These are phyloP conservation scores for Trichosporon asahii DNA, from an alignment of 1,284 basidiomycete genomes.

Conservation along the genomic window DNA sequence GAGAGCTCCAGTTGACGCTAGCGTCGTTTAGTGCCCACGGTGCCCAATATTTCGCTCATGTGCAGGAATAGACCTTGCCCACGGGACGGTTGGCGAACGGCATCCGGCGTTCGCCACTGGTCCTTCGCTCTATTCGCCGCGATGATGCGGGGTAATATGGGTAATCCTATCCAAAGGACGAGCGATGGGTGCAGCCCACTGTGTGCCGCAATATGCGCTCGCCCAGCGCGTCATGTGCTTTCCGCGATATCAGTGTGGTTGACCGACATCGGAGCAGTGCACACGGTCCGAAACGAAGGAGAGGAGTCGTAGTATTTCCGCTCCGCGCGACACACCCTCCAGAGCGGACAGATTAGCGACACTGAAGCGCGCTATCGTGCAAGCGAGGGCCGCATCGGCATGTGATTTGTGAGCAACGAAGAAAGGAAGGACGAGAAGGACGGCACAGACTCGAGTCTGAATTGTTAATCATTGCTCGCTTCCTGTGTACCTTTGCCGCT, in stretches of 20 bases:
- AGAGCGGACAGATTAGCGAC: neutral
- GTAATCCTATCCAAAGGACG: no score
- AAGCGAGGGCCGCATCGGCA: no score
- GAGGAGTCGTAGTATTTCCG: neutral
- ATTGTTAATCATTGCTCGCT: neutral
- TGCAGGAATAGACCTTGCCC: neutral
- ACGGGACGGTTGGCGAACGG: neutral
- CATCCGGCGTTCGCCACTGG: neutral
- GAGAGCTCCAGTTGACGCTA: neutral
- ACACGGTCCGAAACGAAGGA: neutral
- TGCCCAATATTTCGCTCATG: neutral
- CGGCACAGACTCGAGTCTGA: neutral
- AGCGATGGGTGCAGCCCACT: neutral
- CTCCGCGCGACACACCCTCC: neutral
- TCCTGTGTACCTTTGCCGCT: neutral
- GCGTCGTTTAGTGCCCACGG: neutral
- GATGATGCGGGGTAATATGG: neutral
- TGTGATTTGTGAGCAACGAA: neutral
- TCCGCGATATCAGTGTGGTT: neutral
- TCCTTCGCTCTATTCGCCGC: neutral
- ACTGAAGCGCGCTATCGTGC: no score
- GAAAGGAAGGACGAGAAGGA: neutral
- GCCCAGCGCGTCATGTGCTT: no score
- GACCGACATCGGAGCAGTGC: neutral
- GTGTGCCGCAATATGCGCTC: neutral